These are phyloP conservation scores for Psilocybe azurescens DNA, from an alignment of 768 basidiomycete genomes.

Conservation along the genomic window DNA sequence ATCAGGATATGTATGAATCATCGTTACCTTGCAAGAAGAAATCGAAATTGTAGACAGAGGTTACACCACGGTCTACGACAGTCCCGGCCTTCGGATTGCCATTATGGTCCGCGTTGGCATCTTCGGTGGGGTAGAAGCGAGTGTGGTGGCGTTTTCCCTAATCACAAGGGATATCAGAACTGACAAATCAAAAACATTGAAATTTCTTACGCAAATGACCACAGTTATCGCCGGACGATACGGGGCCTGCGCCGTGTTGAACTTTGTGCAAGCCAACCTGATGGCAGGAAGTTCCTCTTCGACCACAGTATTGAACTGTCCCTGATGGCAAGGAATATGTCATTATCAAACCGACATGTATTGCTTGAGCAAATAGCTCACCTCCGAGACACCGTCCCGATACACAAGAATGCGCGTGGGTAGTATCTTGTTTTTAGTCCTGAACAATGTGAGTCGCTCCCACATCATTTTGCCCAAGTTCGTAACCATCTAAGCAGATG, in stretches of 20 bases:
- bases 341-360: not conserved
- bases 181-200: conserved; percentile 6
- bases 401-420: conserved; percentile 76
- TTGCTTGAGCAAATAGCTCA: conserved; percentile 36
- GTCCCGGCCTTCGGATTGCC: conserved; percentile 82
- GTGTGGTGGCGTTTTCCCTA: conserved; percentile 58
- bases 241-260: conserved; percentile 41
- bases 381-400: conserved; percentile 86
- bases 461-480: conserved; percentile 68
- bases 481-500: conserved; percentile 69
- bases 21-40: conserved; percentile 66
- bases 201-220: conserved; percentile 72
- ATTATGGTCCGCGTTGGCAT: conserved; percentile 56
- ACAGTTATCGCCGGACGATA: conserved; percentile 69
- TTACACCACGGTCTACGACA: conserved; percentile 83
- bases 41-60: conserved; percentile 66
- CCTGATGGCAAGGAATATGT: conserved; percentile 48
- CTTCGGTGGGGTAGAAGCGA: conserved; percentile 68
- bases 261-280: conserved; percentile 58
- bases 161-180: conserved; percentile 12
- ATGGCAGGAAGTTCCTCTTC: conserved; percentile 70
- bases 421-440: conserved; percentile 50
- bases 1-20: not conserved
- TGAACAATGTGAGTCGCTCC: conserved; percentile 64
- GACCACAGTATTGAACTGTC: conserved; percentile 73